Percentiles rank a stretch among this genome's conserved stretches.
Conservation (phyloP, 805 yeast genomes). For the Clavispora phyllophila region DNA sequence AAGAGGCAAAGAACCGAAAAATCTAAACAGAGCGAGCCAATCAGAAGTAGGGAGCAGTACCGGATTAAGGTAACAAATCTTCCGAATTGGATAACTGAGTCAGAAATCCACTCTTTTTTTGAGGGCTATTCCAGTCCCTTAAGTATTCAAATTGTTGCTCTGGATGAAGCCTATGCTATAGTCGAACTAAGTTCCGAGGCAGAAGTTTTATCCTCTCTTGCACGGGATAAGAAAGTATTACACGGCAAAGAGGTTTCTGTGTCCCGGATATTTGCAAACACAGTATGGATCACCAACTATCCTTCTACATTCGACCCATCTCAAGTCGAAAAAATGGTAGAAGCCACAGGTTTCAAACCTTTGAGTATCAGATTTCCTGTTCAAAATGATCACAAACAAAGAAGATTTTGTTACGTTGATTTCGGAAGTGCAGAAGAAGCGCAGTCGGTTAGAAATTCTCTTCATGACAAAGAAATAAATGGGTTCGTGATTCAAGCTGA, state of each 20-base stretch:
- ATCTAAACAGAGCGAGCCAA: neutral
- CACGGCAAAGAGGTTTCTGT: constrained; percentile 43
- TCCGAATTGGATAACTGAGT: constrained; percentile 35
- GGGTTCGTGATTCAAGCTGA: constrained; percentile 47
- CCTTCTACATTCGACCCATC: constrained; percentile 49
- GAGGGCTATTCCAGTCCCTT: constrained; percentile 55
- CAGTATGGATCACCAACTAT: constrained; percentile 71
- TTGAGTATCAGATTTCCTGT: constrained; percentile 62
- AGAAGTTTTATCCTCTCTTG: constrained; percentile 53
- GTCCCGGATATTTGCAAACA: constrained; percentile 39
- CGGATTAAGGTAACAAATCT: constrained; percentile 52
- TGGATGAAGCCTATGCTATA: constrained; percentile 34
- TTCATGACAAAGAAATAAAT: constrained; percentile 21
- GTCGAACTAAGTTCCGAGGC: constrained; percentile 50
- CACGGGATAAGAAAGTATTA: constrained; percentile 50
- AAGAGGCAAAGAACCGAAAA: constrained; percentile 2
- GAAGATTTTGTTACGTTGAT: constrained; percentile 76
- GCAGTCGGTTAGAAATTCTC: constrained; percentile 16
- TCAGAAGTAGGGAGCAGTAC: constrained; percentile 55
- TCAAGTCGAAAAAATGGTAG: constrained; percentile 38
- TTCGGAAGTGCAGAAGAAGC: constrained; percentile 42
- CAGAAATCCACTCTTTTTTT: constrained; percentile 41
- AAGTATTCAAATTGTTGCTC: constrained; percentile 23
- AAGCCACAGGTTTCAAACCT: constrained; percentile 25
- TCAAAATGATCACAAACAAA: constrained; percentile 44